These are phyloP conservation scores for Gossypium turneri DNA, from an alignment of 345 rosid species.

Conservation along the genomic window DNA sequence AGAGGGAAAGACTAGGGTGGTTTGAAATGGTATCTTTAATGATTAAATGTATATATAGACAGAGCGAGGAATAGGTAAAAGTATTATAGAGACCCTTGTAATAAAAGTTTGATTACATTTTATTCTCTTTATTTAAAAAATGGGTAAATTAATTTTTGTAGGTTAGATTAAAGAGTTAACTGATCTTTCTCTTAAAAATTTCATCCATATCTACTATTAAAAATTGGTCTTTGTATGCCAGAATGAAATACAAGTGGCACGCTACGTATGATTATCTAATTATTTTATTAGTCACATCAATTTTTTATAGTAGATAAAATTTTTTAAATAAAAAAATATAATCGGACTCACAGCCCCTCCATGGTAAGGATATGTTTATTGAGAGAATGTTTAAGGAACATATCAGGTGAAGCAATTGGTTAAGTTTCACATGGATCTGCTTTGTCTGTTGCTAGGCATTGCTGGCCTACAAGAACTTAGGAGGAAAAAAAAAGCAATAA, in stretches of 20 bases:
- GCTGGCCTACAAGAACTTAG: slow-evolving; percentile 31
- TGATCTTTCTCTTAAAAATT: too few relatives aligned
- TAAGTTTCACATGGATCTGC: slow-evolving; percentile 64
- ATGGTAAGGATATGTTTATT: background rate
- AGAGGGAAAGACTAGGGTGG: background rate
- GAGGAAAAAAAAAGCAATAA: background rate
- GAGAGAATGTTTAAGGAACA: slow-evolving; percentile 37
- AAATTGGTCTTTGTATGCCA: accelerated
- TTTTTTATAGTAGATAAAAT: too few relatives aligned
- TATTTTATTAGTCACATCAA: too few relatives aligned
- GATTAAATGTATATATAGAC: slow-evolving; percentile 19
- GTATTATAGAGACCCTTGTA: accelerated
- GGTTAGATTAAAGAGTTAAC: too few relatives aligned
- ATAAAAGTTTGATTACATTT: too few relatives aligned
- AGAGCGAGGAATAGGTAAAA: background rate
- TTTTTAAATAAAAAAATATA: too few relatives aligned
- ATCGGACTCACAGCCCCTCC: too few relatives aligned
- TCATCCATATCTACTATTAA: too few relatives aligned
- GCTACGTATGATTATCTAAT: too few relatives aligned
- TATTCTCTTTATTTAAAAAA: accelerated
- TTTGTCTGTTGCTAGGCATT: slow-evolving; percentile 36
- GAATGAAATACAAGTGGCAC: too few relatives aligned
- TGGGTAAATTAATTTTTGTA: too few relatives aligned
- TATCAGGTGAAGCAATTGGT: slow-evolving; percentile 52
- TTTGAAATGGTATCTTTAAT: slow-evolving; percentile 2